Evolutionary conservation across 139 green algal genomes (phyloP).

Genomic region (Pseudopediastrum boryanum): DNA sequence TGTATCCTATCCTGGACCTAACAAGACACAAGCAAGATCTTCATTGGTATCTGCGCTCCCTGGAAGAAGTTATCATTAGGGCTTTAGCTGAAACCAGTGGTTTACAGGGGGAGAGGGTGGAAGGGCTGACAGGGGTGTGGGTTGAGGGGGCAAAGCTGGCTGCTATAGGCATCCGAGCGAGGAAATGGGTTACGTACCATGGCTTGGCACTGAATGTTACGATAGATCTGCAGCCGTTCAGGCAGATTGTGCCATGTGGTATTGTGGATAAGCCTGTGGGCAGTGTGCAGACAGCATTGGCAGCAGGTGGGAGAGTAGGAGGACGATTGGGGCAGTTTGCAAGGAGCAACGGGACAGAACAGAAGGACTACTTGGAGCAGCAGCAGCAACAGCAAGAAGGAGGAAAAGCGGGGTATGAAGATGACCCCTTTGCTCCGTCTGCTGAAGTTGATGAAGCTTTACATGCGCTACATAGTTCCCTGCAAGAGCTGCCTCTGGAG

Average conservation of each 20-base stretch:
- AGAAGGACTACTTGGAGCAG: neutral
- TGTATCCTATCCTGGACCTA: slow-evolving; percentile 94
- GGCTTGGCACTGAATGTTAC: slow-evolving; percentile 91
- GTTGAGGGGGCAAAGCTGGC: slow-evolving; percentile 89
- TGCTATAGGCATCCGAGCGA: slow-evolving; percentile 90
- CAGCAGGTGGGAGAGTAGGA: neutral
- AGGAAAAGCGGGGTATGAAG: neutral
- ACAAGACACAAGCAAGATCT: slow-evolving; percentile 65
- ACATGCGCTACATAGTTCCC: no score
- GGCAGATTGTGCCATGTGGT: slow-evolving; percentile 87
- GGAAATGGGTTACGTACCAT: slow-evolving; percentile 83
- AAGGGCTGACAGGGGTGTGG: slow-evolving; percentile 85
- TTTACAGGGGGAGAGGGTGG: slow-evolving; percentile 40
- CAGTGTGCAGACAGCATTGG: slow-evolving; percentile 48
- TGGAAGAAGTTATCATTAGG: slow-evolving; percentile 90
- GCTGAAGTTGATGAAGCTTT: slow-evolving; percentile 26
- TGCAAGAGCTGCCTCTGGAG: no score
- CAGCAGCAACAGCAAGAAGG: neutral
- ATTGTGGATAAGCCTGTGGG: slow-evolving; percentile 49
- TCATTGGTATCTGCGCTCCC: slow-evolving; percentile 85
- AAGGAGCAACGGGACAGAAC: neutral
- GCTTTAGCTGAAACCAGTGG: slow-evolving; percentile 58
- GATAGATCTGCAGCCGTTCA: slow-evolving; percentile 80
- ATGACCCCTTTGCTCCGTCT: neutral
- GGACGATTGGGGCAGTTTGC: no score